Percentiles rank a stretch among this genome's conserved stretches.
phyloP scores from a whole-genome alignment of 331 rosid genomes.

The Spiraea crenata region DNA sequence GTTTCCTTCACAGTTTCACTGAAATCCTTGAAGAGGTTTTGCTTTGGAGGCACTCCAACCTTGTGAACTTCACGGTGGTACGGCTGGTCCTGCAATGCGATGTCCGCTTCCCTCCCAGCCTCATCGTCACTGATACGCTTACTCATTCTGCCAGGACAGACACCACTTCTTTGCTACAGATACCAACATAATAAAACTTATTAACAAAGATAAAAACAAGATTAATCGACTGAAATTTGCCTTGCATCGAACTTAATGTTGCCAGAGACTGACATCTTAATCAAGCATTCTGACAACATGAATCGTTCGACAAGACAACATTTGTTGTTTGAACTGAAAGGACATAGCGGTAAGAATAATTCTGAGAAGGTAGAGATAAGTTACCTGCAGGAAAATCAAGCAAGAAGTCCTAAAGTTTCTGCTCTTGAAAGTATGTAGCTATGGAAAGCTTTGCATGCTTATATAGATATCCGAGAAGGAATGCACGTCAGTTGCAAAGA shows the following conservation, averaged over 20 bases:
- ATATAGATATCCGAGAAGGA: neutral
- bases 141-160: constrained; percentile 40
- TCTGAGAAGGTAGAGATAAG: too few species aligned
- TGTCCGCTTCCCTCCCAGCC: constrained; percentile 19
- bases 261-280: too few species aligned
- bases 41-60: constrained; percentile 61
- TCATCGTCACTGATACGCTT: constrained; percentile 26
- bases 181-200: neutral
- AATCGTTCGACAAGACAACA: too few species aligned
- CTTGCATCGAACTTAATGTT: too few species aligned
- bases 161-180: neutral
- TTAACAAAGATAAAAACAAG: too few species aligned
- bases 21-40: constrained; percentile 45
- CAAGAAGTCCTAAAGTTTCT: neutral
- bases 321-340: too few species aligned
- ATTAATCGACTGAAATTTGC: too few species aligned
- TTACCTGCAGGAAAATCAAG: too few species aligned
- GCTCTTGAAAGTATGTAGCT: neutral
- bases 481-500: neutral
- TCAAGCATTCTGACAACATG: too few species aligned
- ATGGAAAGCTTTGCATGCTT: neutral
- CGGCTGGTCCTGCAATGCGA: neutral
- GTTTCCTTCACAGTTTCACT: constrained; percentile 46
- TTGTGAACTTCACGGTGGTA: constrained; percentile 39
- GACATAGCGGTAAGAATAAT: too few species aligned